phyloP scores from a whole-genome alignment of 75 land plant species.

The Cunninghamia lanceolata region DNA sequence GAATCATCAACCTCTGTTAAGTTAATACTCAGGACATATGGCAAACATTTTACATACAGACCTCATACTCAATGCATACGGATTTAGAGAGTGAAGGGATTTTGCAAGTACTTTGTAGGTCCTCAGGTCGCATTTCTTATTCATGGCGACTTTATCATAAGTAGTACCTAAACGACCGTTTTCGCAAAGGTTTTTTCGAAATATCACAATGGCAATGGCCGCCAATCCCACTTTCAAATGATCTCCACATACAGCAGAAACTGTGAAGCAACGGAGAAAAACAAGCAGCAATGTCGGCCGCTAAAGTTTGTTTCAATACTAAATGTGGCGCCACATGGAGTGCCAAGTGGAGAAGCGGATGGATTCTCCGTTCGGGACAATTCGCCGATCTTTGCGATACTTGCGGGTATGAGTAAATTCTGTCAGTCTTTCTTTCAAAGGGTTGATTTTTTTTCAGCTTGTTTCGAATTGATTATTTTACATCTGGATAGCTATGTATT shows the following conservation, averaged over 20 bases:
- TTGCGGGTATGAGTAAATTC: constrained; percentile 5
- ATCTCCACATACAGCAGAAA: not conserved
- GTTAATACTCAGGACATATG: too few species aligned
- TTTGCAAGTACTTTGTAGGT: too few species aligned
- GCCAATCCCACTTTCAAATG: not conserved
- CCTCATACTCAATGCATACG: too few species aligned
- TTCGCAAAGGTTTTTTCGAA: not conserved
- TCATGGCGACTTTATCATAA: not conserved
- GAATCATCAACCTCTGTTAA: too few species aligned
- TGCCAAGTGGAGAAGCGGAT: constrained; percentile 8
- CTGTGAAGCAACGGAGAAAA: not conserved
- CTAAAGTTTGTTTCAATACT: not conserved
- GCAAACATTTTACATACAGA: too few species aligned
- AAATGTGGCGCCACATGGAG: not conserved
- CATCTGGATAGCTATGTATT: too few species aligned
- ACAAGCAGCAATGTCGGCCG: not conserved
- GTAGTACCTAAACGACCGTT: not conserved
- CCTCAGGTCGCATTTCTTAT: not conserved
- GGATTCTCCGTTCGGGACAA: constrained; percentile 9
- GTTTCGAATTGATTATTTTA: not conserved
- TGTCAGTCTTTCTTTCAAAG: not conserved
- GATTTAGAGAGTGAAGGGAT: too few species aligned
- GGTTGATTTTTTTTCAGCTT: not conserved
- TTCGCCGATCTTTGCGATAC: constrained; percentile 11
- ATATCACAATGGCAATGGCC: not conserved